Percentiles rank a stretch among this genome's conserved stretches.
Evolutionary conservation across 2,329 filamentous ascomycete genomes (phyloP).

Genomic region (Xylaria sp.): DNA sequence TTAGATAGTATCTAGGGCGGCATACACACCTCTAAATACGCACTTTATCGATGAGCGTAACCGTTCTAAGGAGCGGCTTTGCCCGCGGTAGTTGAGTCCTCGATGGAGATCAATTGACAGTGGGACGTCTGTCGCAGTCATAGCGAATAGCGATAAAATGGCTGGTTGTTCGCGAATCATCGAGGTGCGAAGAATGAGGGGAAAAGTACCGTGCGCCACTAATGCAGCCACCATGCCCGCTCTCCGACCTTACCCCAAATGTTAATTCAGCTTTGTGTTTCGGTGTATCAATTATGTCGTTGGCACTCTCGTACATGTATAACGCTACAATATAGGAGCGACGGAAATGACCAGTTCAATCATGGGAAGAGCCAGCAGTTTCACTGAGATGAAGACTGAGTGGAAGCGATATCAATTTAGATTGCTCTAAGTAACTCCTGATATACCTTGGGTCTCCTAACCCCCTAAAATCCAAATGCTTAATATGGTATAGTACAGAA

Average conservation of each 20-base stretch:
- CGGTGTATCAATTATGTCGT: neutral
- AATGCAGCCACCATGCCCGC: neutral
- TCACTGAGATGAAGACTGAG: too few relatives aligned
- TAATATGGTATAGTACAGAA: too few relatives aligned
- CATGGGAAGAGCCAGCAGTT: too few relatives aligned
- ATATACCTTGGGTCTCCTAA: too few relatives aligned
- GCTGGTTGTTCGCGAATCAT: neutral
- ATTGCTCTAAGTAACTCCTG: too few relatives aligned
- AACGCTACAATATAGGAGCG: too few relatives aligned
- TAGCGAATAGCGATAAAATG: neutral
- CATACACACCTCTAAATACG: too few relatives aligned
- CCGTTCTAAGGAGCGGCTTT: neutral
- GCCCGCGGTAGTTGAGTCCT: neutral
- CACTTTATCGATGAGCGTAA: neutral
- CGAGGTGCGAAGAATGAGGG: slow-evolving; percentile 4
- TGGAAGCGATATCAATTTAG: too few relatives aligned
- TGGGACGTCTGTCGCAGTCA: neutral
- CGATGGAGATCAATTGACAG: neutral
- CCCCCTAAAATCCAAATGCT: too few relatives aligned
- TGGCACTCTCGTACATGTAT: too few relatives aligned
- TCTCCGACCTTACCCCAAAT: neutral
- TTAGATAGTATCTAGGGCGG: too few relatives aligned
- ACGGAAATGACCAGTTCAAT: too few relatives aligned
- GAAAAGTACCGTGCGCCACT: neutral
- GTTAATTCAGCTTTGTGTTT: neutral